Percentiles rank a stretch among this genome's conserved stretches.
phyloP scores from a whole-genome alignment of 352 stramenopile genomes.

The Pelagophyceae sp. region DNA sequence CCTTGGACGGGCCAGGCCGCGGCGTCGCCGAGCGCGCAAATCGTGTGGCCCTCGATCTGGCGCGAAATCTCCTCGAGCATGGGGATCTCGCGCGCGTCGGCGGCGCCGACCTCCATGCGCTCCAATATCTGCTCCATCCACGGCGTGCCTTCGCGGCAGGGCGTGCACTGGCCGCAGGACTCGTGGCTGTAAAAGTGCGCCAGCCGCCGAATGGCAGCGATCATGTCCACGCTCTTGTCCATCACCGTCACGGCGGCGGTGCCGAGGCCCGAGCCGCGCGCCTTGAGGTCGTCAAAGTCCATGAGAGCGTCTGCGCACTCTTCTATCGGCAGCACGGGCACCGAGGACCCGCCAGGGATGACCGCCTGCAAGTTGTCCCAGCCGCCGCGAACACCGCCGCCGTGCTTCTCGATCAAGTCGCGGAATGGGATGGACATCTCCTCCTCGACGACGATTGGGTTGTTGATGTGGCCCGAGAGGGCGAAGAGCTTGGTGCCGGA shows the following conservation, averaged over 20 bases:
- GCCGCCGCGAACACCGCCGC: slow-evolving; percentile 91
- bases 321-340: slow-evolving; percentile 84
- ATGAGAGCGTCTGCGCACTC: slow-evolving; percentile 94
- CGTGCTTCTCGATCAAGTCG: slow-evolving; percentile 98
- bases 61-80: slow-evolving; percentile 99
- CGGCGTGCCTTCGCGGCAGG: slow-evolving; percentile 92
- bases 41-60: slow-evolving; percentile 98
- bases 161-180: slow-evolving; percentile 98
- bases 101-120: slow-evolving; percentile 94
- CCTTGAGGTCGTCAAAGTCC: slow-evolving; percentile 98
- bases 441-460: slow-evolving; percentile 94
- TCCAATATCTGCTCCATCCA: slow-evolving; percentile 95
- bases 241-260: slow-evolving; percentile 98
- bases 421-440: slow-evolving; percentile 95
- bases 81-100: slow-evolving; percentile 93
- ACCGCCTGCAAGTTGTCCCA: slow-evolving; percentile 97
- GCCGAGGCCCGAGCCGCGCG: slow-evolving; percentile 85
- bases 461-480: slow-evolving; percentile 99
- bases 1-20: slow-evolving; percentile 98
- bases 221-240: slow-evolving; percentile 98
- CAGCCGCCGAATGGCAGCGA: slow-evolving; percentile 91
- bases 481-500: slow-evolving; percentile 97
- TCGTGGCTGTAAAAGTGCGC: slow-evolving; percentile 99
- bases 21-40: slow-evolving; percentile 96
- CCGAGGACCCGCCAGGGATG: slow-evolving; percentile 90